A percentile compares a stretch with the other conserved stretches of the same genome.
These are phyloP conservation scores for apple (Malus domestica) DNA, from an alignment of 306 rosid genomes.

Conservation along the genomic window DNA sequence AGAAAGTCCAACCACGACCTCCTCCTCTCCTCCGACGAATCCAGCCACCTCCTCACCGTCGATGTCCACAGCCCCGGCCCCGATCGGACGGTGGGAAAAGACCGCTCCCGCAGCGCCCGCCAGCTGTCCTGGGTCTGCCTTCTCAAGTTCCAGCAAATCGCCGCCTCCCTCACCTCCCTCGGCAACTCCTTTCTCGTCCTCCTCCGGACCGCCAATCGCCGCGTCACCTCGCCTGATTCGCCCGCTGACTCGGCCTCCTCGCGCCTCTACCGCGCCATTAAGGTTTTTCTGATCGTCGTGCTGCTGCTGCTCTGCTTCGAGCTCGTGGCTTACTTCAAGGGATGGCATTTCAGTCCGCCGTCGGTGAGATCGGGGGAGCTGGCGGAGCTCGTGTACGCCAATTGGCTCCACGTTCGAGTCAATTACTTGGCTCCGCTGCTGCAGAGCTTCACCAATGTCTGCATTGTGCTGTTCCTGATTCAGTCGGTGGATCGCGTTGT, in stretches of 20 bases:
- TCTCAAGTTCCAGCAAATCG: slow-evolving; percentile 63
- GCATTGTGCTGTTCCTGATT: slow-evolving; percentile 68
- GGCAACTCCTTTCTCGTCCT: slow-evolving; percentile 35
- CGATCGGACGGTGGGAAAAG: slow-evolving; percentile 52
- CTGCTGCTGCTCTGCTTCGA: slow-evolving; percentile 54
- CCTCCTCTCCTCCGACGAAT: slow-evolving; percentile 9
- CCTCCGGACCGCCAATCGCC: slow-evolving; percentile 61
- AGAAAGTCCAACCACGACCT: slow-evolving; percentile 38
- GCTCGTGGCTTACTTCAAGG: slow-evolving; percentile 80
- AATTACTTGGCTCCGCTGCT: slow-evolving; percentile 76
- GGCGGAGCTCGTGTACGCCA: slow-evolving; percentile 46
- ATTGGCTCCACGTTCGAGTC: slow-evolving; percentile 66
- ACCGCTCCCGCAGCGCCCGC: slow-evolving; percentile 64
- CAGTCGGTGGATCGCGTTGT: slow-evolving; percentile 80
- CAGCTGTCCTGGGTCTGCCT: slow-evolving; percentile 76
- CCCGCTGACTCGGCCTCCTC: slow-evolving; percentile 52
- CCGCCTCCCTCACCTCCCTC: slow-evolving; percentile 38
- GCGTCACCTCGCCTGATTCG: slow-evolving; percentile 44
- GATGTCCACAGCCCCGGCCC: slow-evolving; percentile 30
- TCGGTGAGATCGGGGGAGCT: slow-evolving; percentile 51
- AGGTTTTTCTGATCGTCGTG: slow-evolving; percentile 53
- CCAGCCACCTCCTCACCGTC: slow-evolving; percentile 31
- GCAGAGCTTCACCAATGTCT: slow-evolving; percentile 71
- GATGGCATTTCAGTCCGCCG: slow-evolving; percentile 94
- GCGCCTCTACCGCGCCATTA: slow-evolving; percentile 62